These are phyloP conservation scores for Daldinia bambusicola DNA, from an alignment of 495 filamentous ascomycete species.

Conservation along the genomic window DNA sequence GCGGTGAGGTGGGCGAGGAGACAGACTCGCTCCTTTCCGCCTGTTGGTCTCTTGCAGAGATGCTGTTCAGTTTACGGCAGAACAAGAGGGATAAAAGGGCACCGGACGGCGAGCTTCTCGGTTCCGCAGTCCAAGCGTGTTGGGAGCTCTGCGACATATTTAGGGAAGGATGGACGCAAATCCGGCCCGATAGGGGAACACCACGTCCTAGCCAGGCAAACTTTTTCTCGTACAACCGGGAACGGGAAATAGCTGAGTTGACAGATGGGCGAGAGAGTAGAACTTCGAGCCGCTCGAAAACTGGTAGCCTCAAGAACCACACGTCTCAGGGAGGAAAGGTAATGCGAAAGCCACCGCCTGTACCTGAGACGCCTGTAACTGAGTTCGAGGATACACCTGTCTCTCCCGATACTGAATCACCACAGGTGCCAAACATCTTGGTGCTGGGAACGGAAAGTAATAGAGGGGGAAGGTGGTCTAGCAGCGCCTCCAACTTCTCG, in stretches of 20 bases:
- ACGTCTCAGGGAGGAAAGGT: constrained; percentile 39
- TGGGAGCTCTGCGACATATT: constrained; percentile 97
- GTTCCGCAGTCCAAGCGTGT: constrained; percentile 89
- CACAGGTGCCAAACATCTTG: constrained; percentile 81
- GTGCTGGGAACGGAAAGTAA: constrained; percentile 75
- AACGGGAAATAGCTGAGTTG: constrained; percentile 33
- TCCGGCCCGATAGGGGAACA: constrained; percentile 86
- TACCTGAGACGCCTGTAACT: constrained; percentile 89
- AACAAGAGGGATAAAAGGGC: constrained; percentile 77
- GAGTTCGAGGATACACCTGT: constrained; percentile 90
- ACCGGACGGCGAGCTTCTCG: constrained; percentile 82
- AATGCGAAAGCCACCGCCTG: constrained; percentile 47
- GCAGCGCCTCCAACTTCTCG: constrained; percentile 77
- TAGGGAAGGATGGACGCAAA: constrained; percentile 90
- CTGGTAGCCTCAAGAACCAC: constrained; percentile 55
- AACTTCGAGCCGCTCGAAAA: constrained; percentile 58
- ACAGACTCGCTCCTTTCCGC: constrained; percentile 85
- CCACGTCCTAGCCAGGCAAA: constrained; percentile 81
- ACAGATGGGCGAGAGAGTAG: constrained; percentile 47
- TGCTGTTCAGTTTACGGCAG: constrained; percentile 92
- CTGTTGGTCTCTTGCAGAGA: constrained; percentile 91
- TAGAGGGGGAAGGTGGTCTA: constrained; percentile 72
- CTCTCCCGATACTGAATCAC: constrained; percentile 76
- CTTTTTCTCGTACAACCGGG: constrained; percentile 60
- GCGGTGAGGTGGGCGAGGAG: constrained; percentile 76